Conservation (phyloP, 345 rosid species). For the Stellera chamaejasme region DNA sequence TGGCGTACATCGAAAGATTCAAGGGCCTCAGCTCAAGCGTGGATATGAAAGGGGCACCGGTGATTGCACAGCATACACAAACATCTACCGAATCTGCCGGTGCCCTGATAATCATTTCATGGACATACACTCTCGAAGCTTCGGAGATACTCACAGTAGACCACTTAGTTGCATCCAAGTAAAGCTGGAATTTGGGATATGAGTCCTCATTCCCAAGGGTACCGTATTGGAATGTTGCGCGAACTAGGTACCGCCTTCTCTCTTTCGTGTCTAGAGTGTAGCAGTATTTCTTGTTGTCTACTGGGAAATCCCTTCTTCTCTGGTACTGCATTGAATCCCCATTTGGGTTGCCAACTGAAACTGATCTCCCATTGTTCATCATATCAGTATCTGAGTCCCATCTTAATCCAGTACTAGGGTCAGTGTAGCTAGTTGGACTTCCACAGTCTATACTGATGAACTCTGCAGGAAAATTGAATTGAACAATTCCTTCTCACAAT, state of each 20-base stretch:
- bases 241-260: constrained; percentile 80
- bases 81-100: constrained; percentile 70
- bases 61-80: constrained; percentile 79
- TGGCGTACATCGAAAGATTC: constrained; percentile 85
- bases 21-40: constrained; percentile 84
- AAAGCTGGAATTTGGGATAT: constrained; percentile 78
- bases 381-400: constrained; percentile 76
- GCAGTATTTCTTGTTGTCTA: constrained; percentile 74
- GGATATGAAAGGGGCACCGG: constrained; percentile 88
- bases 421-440: constrained; percentile 55
- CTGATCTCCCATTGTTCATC: constrained; percentile 46
- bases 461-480: constrained; percentile 35
- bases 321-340: constrained; percentile 41
- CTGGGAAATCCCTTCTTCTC: constrained; percentile 69
- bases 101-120: constrained; percentile 83
- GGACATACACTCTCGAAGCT: constrained; percentile 53
- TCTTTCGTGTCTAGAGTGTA: constrained; percentile 57
- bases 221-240: constrained; percentile 84
- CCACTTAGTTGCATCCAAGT: constrained; percentile 89
- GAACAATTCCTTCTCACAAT: background rate
- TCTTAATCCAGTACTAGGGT: constrained; percentile 59
- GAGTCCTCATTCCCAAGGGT: constrained; percentile 44
- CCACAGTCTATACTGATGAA: constrained; percentile 94
- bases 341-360: constrained; percentile 26
- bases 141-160: constrained; percentile 72